Base-by-base conservation (phyloP, 2,329 filamentous ascomycete genomes). In the Aspergillus cejpii region DNA sequence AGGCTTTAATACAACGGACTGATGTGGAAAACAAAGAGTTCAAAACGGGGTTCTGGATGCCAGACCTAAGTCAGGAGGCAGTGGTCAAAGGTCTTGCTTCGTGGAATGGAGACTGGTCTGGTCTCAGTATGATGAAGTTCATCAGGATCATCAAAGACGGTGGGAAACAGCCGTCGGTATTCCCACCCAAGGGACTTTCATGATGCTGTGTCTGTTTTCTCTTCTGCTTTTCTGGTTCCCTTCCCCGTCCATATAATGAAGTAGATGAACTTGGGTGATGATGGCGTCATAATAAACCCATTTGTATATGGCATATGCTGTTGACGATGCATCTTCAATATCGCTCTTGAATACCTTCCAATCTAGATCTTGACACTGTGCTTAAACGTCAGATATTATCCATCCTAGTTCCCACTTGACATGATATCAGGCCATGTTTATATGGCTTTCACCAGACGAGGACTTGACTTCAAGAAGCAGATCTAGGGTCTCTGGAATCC, bases 21-120 rank as follows among this genome's bases (percentile, higher is more conserved):
- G 75, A 78, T 11, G 71, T 71, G 1, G 84, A 96, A 52, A 75
- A 84, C 60, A 84, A 84, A 55, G 92, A 98, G 71, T 87, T 86
- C 54, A 78, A 83, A 51, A 81, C 81, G 42, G 92, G 92, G 0
- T 94, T 95, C 60, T 85, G 65, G 67, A 66, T 94, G 31, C 90
- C 91, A 0, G 86, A 96, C 61, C 71, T 96, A 43, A 78, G 80
- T 44, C 76, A 81, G 33, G 73, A 76, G 31, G 77, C 82, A 38
- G 88, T 83, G 54, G 68, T 86, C 41, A 68, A 75, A 45, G 75
- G 78, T 53, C 67, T 97, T 31, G 76, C 80, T 51, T 74, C 75
- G 17, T 97, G 89, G 87, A 85, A 88, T 52, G 85, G 86, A 3
- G 79, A 85, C 20, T 97, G 91, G 91, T 77, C 85, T 6, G 84